Base-by-base conservation (phyloP, 2,329 filamentous ascomycete genomes). In the Dryadomyces quercivorus region DNA sequence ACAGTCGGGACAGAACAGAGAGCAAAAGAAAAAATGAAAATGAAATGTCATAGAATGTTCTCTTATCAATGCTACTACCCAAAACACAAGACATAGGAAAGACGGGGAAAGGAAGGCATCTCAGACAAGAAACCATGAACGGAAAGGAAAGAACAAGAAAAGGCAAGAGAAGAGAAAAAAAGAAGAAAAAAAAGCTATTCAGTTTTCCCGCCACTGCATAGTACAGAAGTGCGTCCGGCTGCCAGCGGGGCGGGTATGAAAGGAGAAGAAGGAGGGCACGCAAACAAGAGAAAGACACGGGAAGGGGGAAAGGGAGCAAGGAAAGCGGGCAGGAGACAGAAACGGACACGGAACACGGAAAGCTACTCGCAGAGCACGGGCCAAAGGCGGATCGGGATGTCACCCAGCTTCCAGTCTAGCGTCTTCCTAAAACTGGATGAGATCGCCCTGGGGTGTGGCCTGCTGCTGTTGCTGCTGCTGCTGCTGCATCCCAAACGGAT, bases 361-460 rank as follows among this genome's bases (percentile, higher is more conserved):
- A 44, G 38, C 40, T 40, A 22, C 16, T 13, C 15, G 18, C 6
- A 18, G 47, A 20, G 26, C 36, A 43, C 12, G 20, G 13, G 38
- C 34, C 6, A 31, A 42, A 43, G 31, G 26, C 20, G 13, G 18
- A 34, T 15, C 16, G 36, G 10, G 15, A 40, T 13, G 15, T 16
- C 36, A 16, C 10, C 10, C 36, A 40, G 36, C 36, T 16, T 16
- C 36, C 36, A 16, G 36, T 40, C 10, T 16, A 40, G 36, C 36
- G 36, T 40, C 36, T 40, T 13, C 36, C 5, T 75, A 84, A 60
- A 84, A 82, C 64, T 84, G 80, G 61, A 84, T 84, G 60, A 84
- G 68, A 63, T 84, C 80, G 15, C 64, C 65, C 58, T 67, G 65
- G 48, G 54, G 57, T 13, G 56, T 55, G 50, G 78, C 72, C 56